Percentiles rank a stretch among this genome's conserved stretches.
Conservation (phyloP, 129 eudicot genomes). For the Sambucus nigra region DNA sequence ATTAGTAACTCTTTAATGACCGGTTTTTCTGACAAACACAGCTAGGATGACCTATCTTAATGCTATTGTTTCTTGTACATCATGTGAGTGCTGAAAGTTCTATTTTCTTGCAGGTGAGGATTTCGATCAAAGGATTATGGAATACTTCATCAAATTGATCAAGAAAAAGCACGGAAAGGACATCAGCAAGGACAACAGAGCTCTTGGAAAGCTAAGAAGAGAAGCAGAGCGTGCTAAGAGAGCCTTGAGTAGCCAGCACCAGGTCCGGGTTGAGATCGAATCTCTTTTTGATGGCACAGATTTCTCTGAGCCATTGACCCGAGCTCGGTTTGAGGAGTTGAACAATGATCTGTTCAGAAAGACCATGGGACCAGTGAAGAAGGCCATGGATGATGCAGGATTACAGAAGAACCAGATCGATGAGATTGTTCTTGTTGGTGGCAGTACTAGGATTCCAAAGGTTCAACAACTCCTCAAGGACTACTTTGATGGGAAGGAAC, state of each 20-base stretch:
- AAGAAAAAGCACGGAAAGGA: slow-evolving; percentile 79
- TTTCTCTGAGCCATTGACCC: slow-evolving; percentile 74
- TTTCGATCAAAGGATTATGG: slow-evolving; percentile 75
- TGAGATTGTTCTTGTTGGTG: slow-evolving; percentile 76
- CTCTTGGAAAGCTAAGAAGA: slow-evolving; percentile 66
- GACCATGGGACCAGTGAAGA: slow-evolving; percentile 76
- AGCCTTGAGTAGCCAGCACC: slow-evolving; percentile 73
- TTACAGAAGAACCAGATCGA: slow-evolving; percentile 51
- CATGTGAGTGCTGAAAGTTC: slow-evolving; percentile 10
- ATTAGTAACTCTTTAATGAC: no score
- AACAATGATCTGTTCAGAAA: slow-evolving; percentile 63
- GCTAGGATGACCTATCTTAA: no score
- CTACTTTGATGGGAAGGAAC: slow-evolving; percentile 59
- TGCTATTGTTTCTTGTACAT: no score
- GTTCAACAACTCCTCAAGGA: slow-evolving; percentile 69
- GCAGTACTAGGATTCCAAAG: slow-evolving; percentile 68
- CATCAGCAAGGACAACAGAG: slow-evolving; percentile 85
- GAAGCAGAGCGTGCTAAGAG: slow-evolving; percentile 75
- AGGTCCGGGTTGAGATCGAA: slow-evolving; percentile 67
- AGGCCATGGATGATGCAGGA: slow-evolving; percentile 67
- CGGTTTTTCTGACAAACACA: no score
- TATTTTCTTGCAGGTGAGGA: slow-evolving; percentile 44
- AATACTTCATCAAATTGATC: slow-evolving; percentile 62
- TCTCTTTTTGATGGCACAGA: slow-evolving; percentile 64
- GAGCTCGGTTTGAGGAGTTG: slow-evolving; percentile 67